Percentiles rank a stretch among this genome's conserved stretches.
Conservation (phyloP, 108 stramenopile genomes). For the Cyclotella baltica region DNA sequence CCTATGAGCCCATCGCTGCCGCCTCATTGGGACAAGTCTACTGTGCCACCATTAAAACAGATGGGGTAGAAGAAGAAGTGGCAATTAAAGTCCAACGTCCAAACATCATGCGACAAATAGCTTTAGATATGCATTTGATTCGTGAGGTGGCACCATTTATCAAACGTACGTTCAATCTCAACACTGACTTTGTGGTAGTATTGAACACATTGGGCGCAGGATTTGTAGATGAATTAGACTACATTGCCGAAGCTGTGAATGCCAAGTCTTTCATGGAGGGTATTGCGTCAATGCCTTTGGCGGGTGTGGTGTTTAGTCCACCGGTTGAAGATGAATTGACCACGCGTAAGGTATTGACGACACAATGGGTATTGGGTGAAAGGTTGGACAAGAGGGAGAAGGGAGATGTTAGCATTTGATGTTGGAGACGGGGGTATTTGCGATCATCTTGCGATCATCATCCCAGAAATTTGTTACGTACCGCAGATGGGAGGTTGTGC, state of each 20-base stretch:
- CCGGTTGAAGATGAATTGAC: slow-evolving; percentile 73
- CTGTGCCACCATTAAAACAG: slow-evolving; percentile 64
- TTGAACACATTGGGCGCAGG: slow-evolving; percentile 95
- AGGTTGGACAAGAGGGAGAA: slow-evolving; percentile 80
- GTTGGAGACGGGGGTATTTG: slow-evolving; percentile 82
- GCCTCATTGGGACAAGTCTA: slow-evolving; percentile 96
- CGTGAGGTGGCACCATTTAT: slow-evolving; percentile 77
- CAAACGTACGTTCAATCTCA: slow-evolving; percentile 71
- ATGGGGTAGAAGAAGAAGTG: slow-evolving; percentile 54
- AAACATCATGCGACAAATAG: slow-evolving; percentile 91
- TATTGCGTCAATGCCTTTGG: slow-evolving; percentile 71
- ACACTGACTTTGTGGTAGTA: slow-evolving; percentile 84
- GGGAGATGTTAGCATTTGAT: slow-evolving; percentile 80
- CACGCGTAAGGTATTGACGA: slow-evolving; percentile 84
- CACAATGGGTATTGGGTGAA: slow-evolving; percentile 95
- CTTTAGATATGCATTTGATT: slow-evolving; percentile 95
- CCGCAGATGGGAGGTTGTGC: slow-evolving; percentile 90
- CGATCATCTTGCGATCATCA: slow-evolving; percentile 60
- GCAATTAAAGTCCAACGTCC: slow-evolving; percentile 98
- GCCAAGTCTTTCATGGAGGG: slow-evolving; percentile 73
- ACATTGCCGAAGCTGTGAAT: slow-evolving; percentile 90
- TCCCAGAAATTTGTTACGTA: slow-evolving; percentile 83
- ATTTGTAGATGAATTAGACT: slow-evolving; percentile 96
- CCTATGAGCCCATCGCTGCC: slow-evolving; percentile 87
- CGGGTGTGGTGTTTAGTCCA: slow-evolving; percentile 86